Percentiles rank a stretch among this genome's conserved stretches.
Conservation (phyloP, 225 moss, liverwort and hornwort species). For the Pleurozium schreberi region DNA sequence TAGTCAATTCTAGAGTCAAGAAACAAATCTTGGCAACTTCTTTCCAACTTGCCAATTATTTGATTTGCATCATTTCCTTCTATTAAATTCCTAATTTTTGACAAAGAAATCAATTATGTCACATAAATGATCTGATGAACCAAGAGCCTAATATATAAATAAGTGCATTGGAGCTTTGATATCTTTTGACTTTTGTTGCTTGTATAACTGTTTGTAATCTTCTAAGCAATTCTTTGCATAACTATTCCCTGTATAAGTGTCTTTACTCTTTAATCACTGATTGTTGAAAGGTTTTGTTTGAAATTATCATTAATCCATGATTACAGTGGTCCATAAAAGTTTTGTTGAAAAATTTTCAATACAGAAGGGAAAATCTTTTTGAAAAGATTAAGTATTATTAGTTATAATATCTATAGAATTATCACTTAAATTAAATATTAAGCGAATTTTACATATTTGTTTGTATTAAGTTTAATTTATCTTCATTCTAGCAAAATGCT, state of each 20-base stretch:
- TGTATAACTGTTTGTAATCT: neutral
- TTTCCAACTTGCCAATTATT: neutral
- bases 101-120: neutral
- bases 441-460: neutral
- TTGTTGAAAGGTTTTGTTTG: neutral
- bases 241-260: too few species aligned
- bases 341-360: neutral
- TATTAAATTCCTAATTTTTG: neutral
- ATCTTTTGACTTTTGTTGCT: neutral
- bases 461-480: neutral
- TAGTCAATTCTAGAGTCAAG: fast-evolving
- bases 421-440: too few species aligned
- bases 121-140: neutral
- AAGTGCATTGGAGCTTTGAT: neutral
- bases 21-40: neutral
- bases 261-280: neutral
- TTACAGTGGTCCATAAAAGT: too few species aligned
- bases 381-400: neutral
- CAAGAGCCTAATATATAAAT: neutral
- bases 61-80: neutral
- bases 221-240: too few species aligned
- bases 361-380: neutral
- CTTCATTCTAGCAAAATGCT: too few species aligned
- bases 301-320: too few species aligned
- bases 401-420: neutral